Evolutionary conservation across 192 early-diverging fungal genomes (phyloP).

Genomic region (Kappamyces sp.): DNA sequence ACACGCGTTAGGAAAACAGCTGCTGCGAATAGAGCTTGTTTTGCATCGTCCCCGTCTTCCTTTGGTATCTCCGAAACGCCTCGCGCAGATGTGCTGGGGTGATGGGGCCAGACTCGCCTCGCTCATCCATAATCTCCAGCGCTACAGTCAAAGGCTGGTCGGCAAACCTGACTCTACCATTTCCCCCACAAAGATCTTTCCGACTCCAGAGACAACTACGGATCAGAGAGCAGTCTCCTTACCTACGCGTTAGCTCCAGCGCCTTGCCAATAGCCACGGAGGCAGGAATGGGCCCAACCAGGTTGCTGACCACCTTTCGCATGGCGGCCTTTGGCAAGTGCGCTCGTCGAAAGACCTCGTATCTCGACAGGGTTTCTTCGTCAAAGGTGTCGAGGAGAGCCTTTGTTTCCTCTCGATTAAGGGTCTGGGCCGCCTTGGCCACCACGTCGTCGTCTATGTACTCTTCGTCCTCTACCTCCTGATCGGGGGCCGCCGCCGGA

Average conservation of each 20-base stretch:
- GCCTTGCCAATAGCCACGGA: slow-evolving; percentile 8
- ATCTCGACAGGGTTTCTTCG: slow-evolving; percentile 41
- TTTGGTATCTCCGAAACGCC: slow-evolving; percentile 71
- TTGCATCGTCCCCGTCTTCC: slow-evolving; percentile 26
- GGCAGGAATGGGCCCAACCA: slow-evolving; percentile 1
- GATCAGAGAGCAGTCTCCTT: slow-evolving; percentile 58
- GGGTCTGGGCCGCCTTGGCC: slow-evolving; percentile 7
- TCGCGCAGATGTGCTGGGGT: slow-evolving; percentile 80
- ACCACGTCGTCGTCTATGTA: slow-evolving; percentile 9
- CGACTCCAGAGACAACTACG: slow-evolving; percentile 69
- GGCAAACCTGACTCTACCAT: slow-evolving; percentile 68
- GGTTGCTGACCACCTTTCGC: slow-evolving; percentile 47
- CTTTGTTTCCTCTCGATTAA: slow-evolving; percentile 9
- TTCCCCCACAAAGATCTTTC: slow-evolving; percentile 88
- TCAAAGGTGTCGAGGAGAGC: slow-evolving; percentile 10
- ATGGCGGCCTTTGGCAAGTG: slow-evolving; percentile 70
- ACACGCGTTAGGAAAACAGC: background rate
- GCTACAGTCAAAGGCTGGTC: slow-evolving; percentile 35
- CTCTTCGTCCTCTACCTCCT: slow-evolving; percentile 14
- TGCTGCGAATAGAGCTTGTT: slow-evolving; percentile 12
- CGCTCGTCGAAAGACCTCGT: slow-evolving; percentile 74
- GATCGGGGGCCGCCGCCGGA: background rate
- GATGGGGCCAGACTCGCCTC: slow-evolving; percentile 68
- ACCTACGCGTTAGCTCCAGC: slow-evolving; percentile 44
- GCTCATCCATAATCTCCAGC: slow-evolving; percentile 71